Evolutionary conservation across 441 rosid species (phyloP), one percentile per base, ranked within the genome.

Genomic region (Pelargonium australe): DNA sequence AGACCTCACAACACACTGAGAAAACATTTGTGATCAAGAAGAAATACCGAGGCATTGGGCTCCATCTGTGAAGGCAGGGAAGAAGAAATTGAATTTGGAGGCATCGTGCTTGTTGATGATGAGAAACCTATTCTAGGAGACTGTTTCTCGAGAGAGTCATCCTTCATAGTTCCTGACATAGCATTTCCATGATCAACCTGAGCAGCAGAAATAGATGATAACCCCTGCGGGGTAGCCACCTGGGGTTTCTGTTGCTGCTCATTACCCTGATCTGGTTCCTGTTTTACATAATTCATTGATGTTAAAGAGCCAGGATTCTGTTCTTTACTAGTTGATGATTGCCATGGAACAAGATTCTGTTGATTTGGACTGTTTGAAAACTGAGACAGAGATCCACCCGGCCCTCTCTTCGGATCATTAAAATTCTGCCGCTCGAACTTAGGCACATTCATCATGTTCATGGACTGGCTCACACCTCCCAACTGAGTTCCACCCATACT

Each of bases 401-500:
- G 89, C 71, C 74, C 74, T 80, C 86, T 89, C 70, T 78, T 85
- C 37, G 79, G 79, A 72, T 94, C 95, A 76, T 75, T 82, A 66
- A 76, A 68, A 75, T 68, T 78, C 73, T 81, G 94, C 81, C 85
- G 82, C 80, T 86, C 92, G 68, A 86, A 86, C 80, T 91, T 87
- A 17, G 89, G 83, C 72, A 73, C 80, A 72, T 68, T 79, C 75
- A 82, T 82, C 80, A 73, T 70, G 75, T 77, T 87, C 78, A 78
- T 69, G 55, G 88, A 55, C 70, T 76, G 96, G 75, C 81, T 76
- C 20, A 85, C 70, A 70, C 90, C 92, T 80, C 90, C 96, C 7
- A 80, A 72, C 72, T 83, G 88, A 80, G 79, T 72, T 63, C 86
- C 65, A 49, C 84, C 96, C 67, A 80, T 66, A 69, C 71, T 75